Base-by-base conservation (phyloP, 176 grass and related monocot genomes). In the Dactylis glomerata region DNA sequence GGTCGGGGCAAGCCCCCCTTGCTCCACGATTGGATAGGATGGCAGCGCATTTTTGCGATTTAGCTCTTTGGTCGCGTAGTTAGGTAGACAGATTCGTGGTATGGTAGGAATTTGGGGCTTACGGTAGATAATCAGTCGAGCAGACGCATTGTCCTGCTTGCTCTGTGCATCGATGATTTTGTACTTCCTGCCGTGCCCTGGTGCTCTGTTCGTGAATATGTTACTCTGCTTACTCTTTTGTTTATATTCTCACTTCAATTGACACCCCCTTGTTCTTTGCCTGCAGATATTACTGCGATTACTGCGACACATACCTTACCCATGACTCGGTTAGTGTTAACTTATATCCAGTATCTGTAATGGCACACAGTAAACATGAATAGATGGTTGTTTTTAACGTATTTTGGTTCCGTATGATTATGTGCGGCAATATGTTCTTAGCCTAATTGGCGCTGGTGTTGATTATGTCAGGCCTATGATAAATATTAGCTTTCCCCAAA, bases 301-400 rank as follows among this genome's bases (percentile, higher is more conserved):
- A 99, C 70, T 99, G 96, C 37, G 96, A 99, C 69, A 99, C 96
- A 82, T 99, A 99, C 63, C 82, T 99, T 22, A 96, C 96, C 59
- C 94, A 97, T 78, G 96, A 99, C 88, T 99, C 96, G 15, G 96
- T 96, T 58, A 88, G 89, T 76, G 47, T 27, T 38, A 75, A 32
- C 22, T 71, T 27, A 20, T 73, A 16, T 42, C 49, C 42, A 47
- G 7, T 12, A 78, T 82, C 33, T 68, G 0, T 46, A 55, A 64
- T 31, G 20, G 20, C 57, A 31, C 8, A 23, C 58, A 65, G 30
- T 45, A 10, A 46, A 38, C 64, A 26, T 51, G 79, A 81, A 10
- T 38, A 81, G 13, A 33, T 8, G 8, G 22, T 51, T 68, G 4
- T 36, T 67, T 1, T 66, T 1, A 26, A 50, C 66, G 36, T 24